phyloP scores from a whole-genome alignment of 2,329 filamentous ascomycete species.

The Claviceps pazoutovae region DNA sequence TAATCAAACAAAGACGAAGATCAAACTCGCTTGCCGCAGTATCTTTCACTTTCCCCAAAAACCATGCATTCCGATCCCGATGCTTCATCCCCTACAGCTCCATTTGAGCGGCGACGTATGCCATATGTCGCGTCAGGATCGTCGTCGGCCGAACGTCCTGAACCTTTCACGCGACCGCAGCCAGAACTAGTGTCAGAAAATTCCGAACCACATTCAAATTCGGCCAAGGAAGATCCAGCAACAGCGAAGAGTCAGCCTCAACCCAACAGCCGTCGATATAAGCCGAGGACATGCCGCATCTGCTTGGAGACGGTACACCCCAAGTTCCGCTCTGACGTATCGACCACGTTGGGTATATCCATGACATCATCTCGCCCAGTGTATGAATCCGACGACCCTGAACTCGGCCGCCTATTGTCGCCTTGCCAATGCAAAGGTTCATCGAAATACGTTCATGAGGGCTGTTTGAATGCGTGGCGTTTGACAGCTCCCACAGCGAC shows the following conservation, averaged over 20 bases:
- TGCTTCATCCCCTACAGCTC: slow-evolving; percentile 12
- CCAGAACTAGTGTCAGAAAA: neutral
- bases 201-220: neutral
- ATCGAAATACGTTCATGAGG: slow-evolving; percentile 87
- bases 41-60: neutral
- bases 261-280: slow-evolving; percentile 35
- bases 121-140: slow-evolving; percentile 2
- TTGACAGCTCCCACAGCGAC: slow-evolving; percentile 49
- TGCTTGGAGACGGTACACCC: slow-evolving; percentile 58
- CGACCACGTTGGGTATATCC: slow-evolving; percentile 20
- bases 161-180: slow-evolving; percentile 1
- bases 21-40: neutral
- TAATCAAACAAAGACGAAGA: neutral
- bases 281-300: slow-evolving; percentile 70
- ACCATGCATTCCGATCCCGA: slow-evolving; percentile 15
- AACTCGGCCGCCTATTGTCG: slow-evolving; percentile 65
- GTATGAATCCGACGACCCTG: slow-evolving; percentile 62
- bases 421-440: slow-evolving; percentile 91
- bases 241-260: slow-evolving; percentile 7
- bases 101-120: slow-evolving; percentile 1
- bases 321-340: slow-evolving; percentile 25
- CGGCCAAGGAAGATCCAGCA: slow-evolving; percentile 1
- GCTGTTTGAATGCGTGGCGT: slow-evolving; percentile 74
- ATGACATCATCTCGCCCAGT: slow-evolving; percentile 21
- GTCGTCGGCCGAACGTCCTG: neutral